Conservation (phyloP, 768 basidiomycete genomes). For the Phanerochaete carnosa region DNA sequence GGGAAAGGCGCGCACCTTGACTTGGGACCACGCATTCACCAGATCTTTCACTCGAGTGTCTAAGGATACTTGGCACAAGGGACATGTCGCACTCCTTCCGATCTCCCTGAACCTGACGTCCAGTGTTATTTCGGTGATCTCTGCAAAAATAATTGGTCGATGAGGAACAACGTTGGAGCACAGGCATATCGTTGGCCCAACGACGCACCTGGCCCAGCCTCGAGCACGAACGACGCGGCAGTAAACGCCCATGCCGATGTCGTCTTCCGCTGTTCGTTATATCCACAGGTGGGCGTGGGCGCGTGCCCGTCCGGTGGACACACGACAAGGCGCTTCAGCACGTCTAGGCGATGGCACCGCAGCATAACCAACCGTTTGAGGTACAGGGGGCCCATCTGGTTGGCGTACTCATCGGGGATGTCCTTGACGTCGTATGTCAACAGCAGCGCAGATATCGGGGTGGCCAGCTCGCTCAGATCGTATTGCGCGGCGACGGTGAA, state of each 20-base stretch:
- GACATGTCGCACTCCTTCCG: not conserved
- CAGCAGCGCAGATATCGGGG: conserved; percentile 34
- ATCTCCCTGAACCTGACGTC: not conserved
- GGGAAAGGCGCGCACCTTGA: not conserved
- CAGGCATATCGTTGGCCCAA: not conserved
- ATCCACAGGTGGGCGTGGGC: not conserved
- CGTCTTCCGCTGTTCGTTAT: not conserved
- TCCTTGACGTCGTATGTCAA: conserved; percentile 10
- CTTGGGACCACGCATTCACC: not conserved
- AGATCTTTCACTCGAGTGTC: not conserved
- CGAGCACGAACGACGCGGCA: not conserved
- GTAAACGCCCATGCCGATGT: not conserved
- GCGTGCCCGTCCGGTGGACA: not conserved
- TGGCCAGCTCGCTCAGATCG: conserved; percentile 36
- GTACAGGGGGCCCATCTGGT: not conserved
- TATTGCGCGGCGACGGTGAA: conserved; percentile 38
- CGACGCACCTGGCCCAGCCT: not conserved
- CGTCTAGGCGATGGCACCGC: not conserved
- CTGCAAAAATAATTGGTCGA: not conserved
- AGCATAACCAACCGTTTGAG: not conserved
- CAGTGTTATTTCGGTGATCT: not conserved
- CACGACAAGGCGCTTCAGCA: not conserved
- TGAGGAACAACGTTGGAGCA: not conserved
- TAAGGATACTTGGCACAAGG: not conserved
- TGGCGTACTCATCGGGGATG: not conserved